Base-by-base conservation (phyloP, 176 grass and related monocot species). In the Calamus simplicifolius region DNA sequence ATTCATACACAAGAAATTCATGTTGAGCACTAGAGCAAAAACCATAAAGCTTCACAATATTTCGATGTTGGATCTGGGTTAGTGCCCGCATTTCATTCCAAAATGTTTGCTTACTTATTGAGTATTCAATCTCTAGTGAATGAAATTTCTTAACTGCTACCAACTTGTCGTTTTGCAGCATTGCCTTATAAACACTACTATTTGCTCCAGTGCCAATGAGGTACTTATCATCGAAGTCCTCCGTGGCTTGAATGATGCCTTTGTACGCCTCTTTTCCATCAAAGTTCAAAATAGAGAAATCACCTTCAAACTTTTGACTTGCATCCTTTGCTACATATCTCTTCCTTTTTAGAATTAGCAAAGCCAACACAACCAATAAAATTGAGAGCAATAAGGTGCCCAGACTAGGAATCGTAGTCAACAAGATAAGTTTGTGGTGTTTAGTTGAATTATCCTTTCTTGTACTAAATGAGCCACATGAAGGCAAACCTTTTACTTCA, bases 1-100 rank as follows among this genome's bases (percentile, higher is more conserved):
- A 77, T 26, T 77, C 54, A 16, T 62, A 77, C 1, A 77, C 73
- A 10, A 77, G 56, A 69, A 77, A 76, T 6, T 27, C 54, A 25
- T 61, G 51, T 48, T 52, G 53, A 4, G 48, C 12, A 28, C 23
- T 26, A 6, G 73, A 76, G 64, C 56, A 68, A 51, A 54, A 77
- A 7, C 74, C 74, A 54, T 58, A 76, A 16, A 76, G 16, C 29
- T 68, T 76, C 1, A 67, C 54, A 16, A 76, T 61, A 51, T 67
- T 77, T 12, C 43, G 54, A 58, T 77, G 74, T 25, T 17, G 52
- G n/a, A 77, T 69, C n/a, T 69, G 64, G 18, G 74, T 61, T 17
- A 77, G 14, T 6, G 49, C 30, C 1, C 0, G 12, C 8, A 77
- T 56, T 14, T 77, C 56, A 18, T 54, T 77, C 28, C 53, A 7